Conservation (phyloP, 2,329 filamentous ascomycete species). For the Hymenoscyphus scutula region DNA sequence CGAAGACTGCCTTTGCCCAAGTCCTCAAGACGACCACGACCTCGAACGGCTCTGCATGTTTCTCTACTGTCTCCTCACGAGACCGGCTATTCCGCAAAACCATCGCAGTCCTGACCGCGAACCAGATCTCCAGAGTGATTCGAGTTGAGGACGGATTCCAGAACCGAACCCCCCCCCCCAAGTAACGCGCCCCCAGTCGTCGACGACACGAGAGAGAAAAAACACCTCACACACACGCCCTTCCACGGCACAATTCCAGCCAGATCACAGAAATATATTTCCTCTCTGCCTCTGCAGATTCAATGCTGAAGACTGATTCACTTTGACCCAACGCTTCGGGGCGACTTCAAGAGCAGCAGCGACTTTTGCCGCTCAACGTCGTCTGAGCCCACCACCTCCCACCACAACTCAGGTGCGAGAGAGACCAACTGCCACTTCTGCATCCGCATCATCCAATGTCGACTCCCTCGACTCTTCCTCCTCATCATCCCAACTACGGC, state of each 20-base stretch:
- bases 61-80: neutral
- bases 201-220: slow-evolving; percentile 14
- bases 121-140: no score
- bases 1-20: neutral
- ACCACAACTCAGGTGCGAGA: slow-evolving; percentile 24
- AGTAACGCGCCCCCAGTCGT: slow-evolving; percentile 15
- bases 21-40: neutral
- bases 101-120: no score
- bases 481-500: slow-evolving; percentile 62
- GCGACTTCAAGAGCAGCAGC: slow-evolving; percentile 15
- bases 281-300: slow-evolving; percentile 18
- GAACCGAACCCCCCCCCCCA: slow-evolving; percentile 7
- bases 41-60: neutral
- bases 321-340: slow-evolving; percentile 16
- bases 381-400: slow-evolving; percentile 26
- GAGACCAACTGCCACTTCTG: slow-evolving; percentile 17
- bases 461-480: slow-evolving; percentile 73
- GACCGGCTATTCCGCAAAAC: neutral
- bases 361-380: slow-evolving; percentile 18
- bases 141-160: neutral
- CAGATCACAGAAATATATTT: slow-evolving; percentile 3
- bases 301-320: slow-evolving; percentile 23
- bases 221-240: slow-evolving; percentile 15
- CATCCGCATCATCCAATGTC: slow-evolving; percentile 56
- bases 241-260: slow-evolving; percentile 23